Evolutionary conservation across 495 filamentous ascomycete species (phyloP), one percentile per base, ranked within the genome.

Genomic region (Xylona heveae): DNA sequence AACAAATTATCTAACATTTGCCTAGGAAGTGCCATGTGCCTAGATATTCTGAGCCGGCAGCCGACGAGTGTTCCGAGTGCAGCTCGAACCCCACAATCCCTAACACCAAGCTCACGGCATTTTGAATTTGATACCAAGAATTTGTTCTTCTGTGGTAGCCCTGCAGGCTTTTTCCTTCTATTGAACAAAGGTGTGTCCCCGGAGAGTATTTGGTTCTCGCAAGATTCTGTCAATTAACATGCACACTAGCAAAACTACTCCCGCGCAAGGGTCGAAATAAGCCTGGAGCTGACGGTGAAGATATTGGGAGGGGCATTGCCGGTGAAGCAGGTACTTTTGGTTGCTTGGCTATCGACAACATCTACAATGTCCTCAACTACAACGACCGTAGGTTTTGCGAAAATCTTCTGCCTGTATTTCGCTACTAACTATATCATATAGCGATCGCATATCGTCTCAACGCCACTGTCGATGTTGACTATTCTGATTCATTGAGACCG

Each of bases 111-210:
- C n/a, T n/a, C n/a, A n/a, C n/a, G n/a, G n/a, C n/a, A 73, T 26
- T 88, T 97, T 44, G 75, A 91, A 39, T 97, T 97, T 44, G 69
- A 93, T 48, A 91, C 82, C 0, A 77, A 64, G 35, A 79, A 79
- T 39, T 59, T 95, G 6, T 94, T 93, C 58, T 64, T 90, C 30
- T 76, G 74, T 35, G 88, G 88, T n/a, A 91, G 82, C 36, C 88
- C 88, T 0, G 78, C 73, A 4, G 85, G 74, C 0, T 94, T 97
- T 54, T 97, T 97, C 52, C 52, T 97, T 2, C 59, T 94, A 5
- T 63, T 97, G 6, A 85, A 94, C 40, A 72, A 71, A 51, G 58
- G 61, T 62, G 12, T 14, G 10, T n/a, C 8, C 9, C 18, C 10
- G 10, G 9, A 7, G 35, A 8, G 21, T 3, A 25, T 25, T 25